phyloP scores from a whole-genome alignment of 345 rosid genomes.

The Populus ilicifolia region DNA sequence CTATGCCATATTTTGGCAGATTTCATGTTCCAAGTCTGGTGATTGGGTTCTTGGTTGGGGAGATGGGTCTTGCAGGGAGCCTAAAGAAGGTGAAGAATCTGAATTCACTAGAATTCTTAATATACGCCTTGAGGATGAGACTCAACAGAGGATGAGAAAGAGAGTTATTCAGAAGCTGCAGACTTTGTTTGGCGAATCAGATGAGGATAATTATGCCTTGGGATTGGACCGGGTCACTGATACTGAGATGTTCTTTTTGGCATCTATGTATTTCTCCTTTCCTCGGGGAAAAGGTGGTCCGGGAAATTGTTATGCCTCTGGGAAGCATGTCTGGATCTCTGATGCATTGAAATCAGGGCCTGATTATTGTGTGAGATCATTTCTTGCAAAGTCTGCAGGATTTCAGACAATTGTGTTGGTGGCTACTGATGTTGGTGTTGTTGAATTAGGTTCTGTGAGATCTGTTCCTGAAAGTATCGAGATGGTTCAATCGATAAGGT shows the following conservation, averaged over 20 bases:
- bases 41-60: constrained; percentile 97
- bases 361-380: constrained; percentile 83
- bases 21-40: constrained; percentile 77
- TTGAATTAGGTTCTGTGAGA: constrained; percentile 91
- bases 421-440: constrained; percentile 83
- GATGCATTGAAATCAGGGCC: constrained; percentile 45
- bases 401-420: constrained; percentile 77
- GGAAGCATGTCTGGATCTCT: constrained; percentile 70
- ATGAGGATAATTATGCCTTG: constrained; percentile 77
- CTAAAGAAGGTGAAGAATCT: constrained; percentile 69
- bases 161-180: constrained; percentile 83
- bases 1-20: constrained; percentile 94
- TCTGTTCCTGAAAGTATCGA: constrained; percentile 62
- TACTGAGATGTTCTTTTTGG: constrained; percentile 86
- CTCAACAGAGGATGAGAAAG: constrained; percentile 80
- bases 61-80: constrained; percentile 93
- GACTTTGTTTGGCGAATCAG: constrained; percentile 73
- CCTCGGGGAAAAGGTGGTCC: constrained; percentile 89
- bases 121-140: constrained; percentile 48
- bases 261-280: constrained; percentile 97
- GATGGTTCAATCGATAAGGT: constrained; percentile 50
- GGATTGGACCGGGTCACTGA: constrained; percentile 87
- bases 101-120: constrained; percentile 35
- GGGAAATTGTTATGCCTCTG: constrained; percentile 72
- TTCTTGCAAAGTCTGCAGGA: constrained; percentile 74